phyloP scores from a whole-genome alignment of 768 basidiomycete genomes.

The Calocybe gangraenosa region DNA sequence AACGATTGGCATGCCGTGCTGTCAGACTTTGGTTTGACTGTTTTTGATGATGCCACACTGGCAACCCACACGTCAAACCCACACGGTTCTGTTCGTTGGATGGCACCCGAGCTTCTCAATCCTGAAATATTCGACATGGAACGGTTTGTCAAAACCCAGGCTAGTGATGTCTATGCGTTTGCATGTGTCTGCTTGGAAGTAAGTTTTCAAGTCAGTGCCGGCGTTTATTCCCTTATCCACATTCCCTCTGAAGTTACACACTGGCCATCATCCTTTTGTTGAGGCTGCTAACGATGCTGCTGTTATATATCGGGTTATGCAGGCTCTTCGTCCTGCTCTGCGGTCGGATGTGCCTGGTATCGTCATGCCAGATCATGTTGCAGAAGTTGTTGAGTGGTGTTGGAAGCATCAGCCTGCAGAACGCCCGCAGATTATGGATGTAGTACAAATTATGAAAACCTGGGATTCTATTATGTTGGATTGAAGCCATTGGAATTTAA shows the following conservation, averaged over 20 bases:
- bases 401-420: conserved; percentile 17
- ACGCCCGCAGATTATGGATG: conserved; percentile 16
- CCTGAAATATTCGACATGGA: conserved; percentile 22
- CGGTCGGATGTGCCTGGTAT: conserved; percentile 4
- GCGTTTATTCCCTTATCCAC: neutral
- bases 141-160: conserved; percentile 20
- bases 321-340: conserved; percentile 12
- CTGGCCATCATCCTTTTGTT: conserved; percentile 15
- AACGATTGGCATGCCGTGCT: conserved; percentile 27
- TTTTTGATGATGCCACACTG: conserved; percentile 24
- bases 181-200: conserved; percentile 31
- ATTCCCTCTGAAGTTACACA: conserved; percentile 7
- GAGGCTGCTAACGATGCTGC: conserved; percentile 17
- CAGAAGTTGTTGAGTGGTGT: conserved; percentile 16
- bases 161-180: conserved; percentile 30
- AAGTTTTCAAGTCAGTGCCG: neutral
- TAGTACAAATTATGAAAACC: conserved; percentile 17
- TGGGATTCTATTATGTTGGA: conserved; percentile 13
- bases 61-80: conserved; percentile 20
- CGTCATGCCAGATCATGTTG: conserved; percentile 12
- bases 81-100: conserved; percentile 28
- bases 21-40: conserved; percentile 30
- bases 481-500: neutral
- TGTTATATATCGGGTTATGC: conserved; percentile 16
- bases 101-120: conserved; percentile 31